Evolutionary conservation across 2,329 filamentous ascomycete genomes (phyloP), one percentile per base, ranked within the genome.

Genomic region (Huntiella omanensis): DNA sequence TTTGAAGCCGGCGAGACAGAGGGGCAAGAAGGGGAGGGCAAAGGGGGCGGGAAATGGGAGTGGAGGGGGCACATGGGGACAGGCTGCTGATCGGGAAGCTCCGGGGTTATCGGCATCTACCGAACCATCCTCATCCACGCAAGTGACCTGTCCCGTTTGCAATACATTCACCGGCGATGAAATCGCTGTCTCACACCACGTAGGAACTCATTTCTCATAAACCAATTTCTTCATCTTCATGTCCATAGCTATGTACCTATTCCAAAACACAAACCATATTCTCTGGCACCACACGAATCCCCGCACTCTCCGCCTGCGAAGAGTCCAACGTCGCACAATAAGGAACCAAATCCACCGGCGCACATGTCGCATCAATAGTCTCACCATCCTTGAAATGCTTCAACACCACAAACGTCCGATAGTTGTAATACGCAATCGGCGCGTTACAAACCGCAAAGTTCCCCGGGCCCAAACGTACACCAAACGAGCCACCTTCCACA

Each of bases 151-250:
- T 56, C 80, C 80, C 0, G 73, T 84, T 1, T 84, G 80, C 55
- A 67, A 66, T 3, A 60, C 55, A 0, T 84, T 83, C 57, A 68
- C 78, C 52, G 80, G 80, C 1, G 79, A 84, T 52, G 78, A 79
- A 54, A 62, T 64, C 1, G 80, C 79, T 6, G 76, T 84, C 7
- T 71, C 72, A 7, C 68, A 78, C 58, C 80, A 84, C 54, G 75
- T 83, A 49, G 71, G 73, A 19, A 57, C 54, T 3, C 75, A 79
- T 55, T 76, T 79, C 40, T 54, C 37, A 8, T 47, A 42, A 34
- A 32, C 33, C 2, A 19, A 5, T 5, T 19, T 19, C 17, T 19
- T 19, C 17, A 19, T 5, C 5, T 19, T 1, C 5, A 19, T 19
- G 2, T 19, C 17, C 4, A 17, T 17, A 3, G n/a, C n/a, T 19